Evolutionary conservation across 768 basidiomycete species (phyloP).

Genomic region (Lepiota brunneoincarnata): DNA sequence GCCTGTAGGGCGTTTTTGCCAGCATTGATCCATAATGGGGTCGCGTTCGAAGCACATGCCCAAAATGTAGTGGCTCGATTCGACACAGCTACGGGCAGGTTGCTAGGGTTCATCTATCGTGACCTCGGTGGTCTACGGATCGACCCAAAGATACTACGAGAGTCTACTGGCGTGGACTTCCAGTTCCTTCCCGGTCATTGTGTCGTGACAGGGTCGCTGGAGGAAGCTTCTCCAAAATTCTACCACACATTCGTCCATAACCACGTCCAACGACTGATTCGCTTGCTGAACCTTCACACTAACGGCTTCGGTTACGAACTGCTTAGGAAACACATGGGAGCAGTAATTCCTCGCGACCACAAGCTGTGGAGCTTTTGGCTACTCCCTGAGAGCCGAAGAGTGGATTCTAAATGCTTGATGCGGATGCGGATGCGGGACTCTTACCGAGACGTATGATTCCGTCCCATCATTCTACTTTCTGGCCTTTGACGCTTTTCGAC

Average conservation of each 20-base stretch:
- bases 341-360: slow-evolving; percentile 42
- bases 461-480: neutral
- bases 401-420: slow-evolving; percentile 56
- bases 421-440: slow-evolving; percentile 56
- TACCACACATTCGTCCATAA: slow-evolving; percentile 62
- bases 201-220: slow-evolving; percentile 42
- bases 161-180: slow-evolving; percentile 49
- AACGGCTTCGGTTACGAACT: slow-evolving; percentile 51
- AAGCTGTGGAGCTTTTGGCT: slow-evolving; percentile 48
- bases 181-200: slow-evolving; percentile 53
- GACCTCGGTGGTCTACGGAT: slow-evolving; percentile 59
- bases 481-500: neutral
- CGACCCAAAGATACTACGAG: slow-evolving; percentile 44
- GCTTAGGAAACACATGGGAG: slow-evolving; percentile 42
- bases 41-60: slow-evolving; percentile 62
- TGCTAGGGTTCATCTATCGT: slow-evolving; percentile 51
- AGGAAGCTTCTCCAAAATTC: slow-evolving; percentile 54
- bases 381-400: slow-evolving; percentile 31
- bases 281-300: slow-evolving; percentile 49
- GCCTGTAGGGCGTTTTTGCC: slow-evolving; percentile 52
- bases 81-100: slow-evolving; percentile 36
- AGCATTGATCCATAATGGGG: slow-evolving; percentile 49
- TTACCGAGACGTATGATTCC: slow-evolving; percentile 48
- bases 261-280: slow-evolving; percentile 55
- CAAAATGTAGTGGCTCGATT: slow-evolving; percentile 55